phyloP scores from a whole-genome alignment of 2,329 filamentous ascomycete species.

The Dactylonectria estremocensis region DNA sequence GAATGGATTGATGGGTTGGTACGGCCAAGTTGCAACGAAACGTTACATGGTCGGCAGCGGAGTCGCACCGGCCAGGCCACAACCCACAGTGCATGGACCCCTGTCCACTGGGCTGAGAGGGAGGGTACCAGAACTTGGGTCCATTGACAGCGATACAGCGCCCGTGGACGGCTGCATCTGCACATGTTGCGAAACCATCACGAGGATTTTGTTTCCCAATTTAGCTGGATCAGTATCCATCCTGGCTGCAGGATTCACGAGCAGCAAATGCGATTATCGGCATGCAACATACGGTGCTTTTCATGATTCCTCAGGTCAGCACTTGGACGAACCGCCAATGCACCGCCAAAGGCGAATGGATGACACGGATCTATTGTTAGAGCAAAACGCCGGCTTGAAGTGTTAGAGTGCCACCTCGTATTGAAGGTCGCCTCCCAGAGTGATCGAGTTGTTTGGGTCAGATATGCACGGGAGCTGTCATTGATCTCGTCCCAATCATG shows the following conservation, averaged over 20 bases:
- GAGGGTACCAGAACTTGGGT: neutral
- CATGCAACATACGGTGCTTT: neutral
- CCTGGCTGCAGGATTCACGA: neutral
- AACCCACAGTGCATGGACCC: constrained; percentile 4
- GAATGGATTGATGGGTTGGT: constrained; percentile 13
- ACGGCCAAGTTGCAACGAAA: constrained; percentile 14
- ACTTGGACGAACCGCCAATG: constrained; percentile 7
- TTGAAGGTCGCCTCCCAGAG: neutral
- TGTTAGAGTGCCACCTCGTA: constrained; percentile 20
- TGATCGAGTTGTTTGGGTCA: neutral
- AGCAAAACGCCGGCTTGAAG: constrained; percentile 5
- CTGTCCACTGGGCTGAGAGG: constrained; percentile 9
- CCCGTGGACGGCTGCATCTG: neutral
- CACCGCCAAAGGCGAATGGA: neutral
- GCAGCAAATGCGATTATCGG: neutral
- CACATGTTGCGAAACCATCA: neutral
- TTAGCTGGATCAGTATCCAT: neutral
- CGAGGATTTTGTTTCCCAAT: neutral
- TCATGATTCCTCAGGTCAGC: constrained; percentile 15
- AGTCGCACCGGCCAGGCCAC: constrained; percentile 7
- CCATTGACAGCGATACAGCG: neutral
- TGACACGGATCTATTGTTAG: constrained; percentile 19
- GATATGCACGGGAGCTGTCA: neutral
- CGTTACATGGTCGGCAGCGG: constrained; percentile 24
- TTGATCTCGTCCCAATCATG: neutral